phyloP scores from a whole-genome alignment of 2,329 filamentous ascomycete species.

The Arthrobotrys sphaeroides region DNA sequence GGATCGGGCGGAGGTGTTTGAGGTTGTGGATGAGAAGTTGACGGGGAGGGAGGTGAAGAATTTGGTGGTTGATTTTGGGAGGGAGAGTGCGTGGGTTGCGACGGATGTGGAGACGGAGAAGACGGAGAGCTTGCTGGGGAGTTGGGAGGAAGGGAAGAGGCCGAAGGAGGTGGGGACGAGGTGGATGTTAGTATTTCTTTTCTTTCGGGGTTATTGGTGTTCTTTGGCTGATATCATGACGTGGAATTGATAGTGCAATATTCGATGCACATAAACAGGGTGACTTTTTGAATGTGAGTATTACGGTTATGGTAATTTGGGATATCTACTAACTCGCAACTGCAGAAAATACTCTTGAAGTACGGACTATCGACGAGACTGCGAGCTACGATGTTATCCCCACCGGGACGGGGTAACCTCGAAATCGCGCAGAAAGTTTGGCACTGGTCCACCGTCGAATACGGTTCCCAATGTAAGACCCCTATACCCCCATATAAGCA shows the following conservation, averaged over 20 bases:
- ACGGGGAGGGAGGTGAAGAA: slow-evolving; percentile 40
- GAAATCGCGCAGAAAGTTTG: slow-evolving; percentile 65
- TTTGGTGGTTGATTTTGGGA: slow-evolving; percentile 52
- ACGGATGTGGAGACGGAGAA: slow-evolving; percentile 43
- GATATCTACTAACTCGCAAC: background rate
- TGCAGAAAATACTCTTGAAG: slow-evolving; percentile 40
- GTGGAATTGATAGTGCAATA: slow-evolving; percentile 36
- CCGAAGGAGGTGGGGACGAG: slow-evolving; percentile 44
- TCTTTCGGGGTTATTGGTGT: background rate
- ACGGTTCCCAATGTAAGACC: slow-evolving; percentile 64
- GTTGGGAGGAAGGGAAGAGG: slow-evolving; percentile 38
- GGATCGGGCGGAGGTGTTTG: slow-evolving; percentile 34
- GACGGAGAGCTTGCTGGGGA: slow-evolving; percentile 32
- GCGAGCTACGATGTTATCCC: slow-evolving; percentile 49
- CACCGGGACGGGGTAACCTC: slow-evolving; percentile 54
- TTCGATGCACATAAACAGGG: slow-evolving; percentile 51
- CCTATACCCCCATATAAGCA: background rate
- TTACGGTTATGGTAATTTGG: background rate
- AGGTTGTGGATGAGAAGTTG: slow-evolving; percentile 46
- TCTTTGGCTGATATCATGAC: background rate
- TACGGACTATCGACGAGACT: slow-evolving; percentile 48
- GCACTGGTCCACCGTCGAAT: slow-evolving; percentile 67
- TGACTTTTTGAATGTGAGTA: slow-evolving; percentile 45
- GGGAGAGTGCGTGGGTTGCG: slow-evolving; percentile 50
- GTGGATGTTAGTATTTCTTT: slow-evolving; percentile 42